These are phyloP conservation scores for Triticum aestivum DNA, from an alignment of 176 grass and related monocot species.

Conservation along the genomic window DNA sequence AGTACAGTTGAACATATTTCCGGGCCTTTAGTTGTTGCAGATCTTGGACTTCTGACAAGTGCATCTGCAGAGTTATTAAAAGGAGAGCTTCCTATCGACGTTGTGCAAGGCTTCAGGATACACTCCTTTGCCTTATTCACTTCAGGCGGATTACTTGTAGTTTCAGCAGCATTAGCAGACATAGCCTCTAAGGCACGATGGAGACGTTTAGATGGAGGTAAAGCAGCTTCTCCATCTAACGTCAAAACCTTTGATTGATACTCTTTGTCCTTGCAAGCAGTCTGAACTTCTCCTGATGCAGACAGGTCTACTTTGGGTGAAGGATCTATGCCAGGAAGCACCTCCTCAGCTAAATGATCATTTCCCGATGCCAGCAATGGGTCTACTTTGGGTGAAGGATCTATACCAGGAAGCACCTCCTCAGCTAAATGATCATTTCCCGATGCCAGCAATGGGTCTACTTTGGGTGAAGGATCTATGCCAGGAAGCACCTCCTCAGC, in stretches of 20 bases:
- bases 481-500: not conserved
- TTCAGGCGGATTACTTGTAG: conserved; percentile 41
- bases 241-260: conserved; percentile 41
- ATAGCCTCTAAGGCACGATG: conserved; percentile 98
- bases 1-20: conserved; percentile 13
- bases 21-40: conserved; percentile 13
- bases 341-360: not conserved
- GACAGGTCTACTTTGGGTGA: conserved; percentile 31
- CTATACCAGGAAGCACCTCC: not conserved
- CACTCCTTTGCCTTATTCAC: conserved; percentile 32
- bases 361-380: not conserved
- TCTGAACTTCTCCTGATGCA: conserved; percentile 26
- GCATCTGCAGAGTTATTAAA: conserved; percentile 31
- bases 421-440: not conserved
- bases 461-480: conserved; percentile 35
- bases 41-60: conserved; percentile 28
- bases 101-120: conserved; percentile 24
- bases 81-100: conserved; percentile 17
- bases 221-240: conserved; percentile 80
- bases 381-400: conserved; percentile 38
- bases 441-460: not conserved
- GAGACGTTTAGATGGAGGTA: conserved; percentile 97
- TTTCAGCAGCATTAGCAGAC: conserved; percentile 82
- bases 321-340: conserved; percentile 16
- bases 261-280: conserved; percentile 44